Percentiles rank a stretch among this genome's conserved stretches.
These are phyloP conservation scores for Hericium erinaceus DNA, from an alignment of 768 basidiomycete species.

Conservation along the genomic window DNA sequence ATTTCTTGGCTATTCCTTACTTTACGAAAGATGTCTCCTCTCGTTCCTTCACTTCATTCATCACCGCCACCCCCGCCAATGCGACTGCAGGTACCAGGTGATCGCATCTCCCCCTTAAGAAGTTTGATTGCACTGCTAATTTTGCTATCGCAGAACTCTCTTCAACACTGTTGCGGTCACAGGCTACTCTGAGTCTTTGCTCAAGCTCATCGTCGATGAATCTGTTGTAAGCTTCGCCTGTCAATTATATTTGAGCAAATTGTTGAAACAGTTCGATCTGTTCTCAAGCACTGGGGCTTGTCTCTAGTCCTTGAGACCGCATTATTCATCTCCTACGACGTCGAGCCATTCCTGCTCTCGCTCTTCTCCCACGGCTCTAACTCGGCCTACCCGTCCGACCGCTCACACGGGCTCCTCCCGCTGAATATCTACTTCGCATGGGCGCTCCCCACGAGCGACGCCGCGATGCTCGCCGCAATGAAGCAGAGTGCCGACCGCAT, in stretches of 20 bases:
- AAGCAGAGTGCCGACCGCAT: background rate
- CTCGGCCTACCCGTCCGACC: slow-evolving; percentile 14
- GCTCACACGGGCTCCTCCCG: slow-evolving; percentile 10
- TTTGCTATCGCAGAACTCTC: background rate
- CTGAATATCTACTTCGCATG: slow-evolving; percentile 11
- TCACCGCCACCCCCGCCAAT: background rate
- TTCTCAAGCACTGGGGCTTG: background rate
- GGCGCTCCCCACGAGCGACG: background rate
- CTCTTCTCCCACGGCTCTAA: slow-evolving; percentile 2
- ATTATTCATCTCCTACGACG: slow-evolving; percentile 1
- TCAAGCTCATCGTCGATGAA: background rate
- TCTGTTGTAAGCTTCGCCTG: background rate
- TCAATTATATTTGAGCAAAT: background rate
- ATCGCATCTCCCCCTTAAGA: background rate
- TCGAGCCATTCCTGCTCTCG: slow-evolving; percentile 8
- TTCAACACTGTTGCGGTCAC: background rate
- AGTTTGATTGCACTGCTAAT: background rate
- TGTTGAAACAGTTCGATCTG: background rate
- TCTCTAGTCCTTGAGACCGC: background rate
- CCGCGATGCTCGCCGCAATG: background rate
- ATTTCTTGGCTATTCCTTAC: slow-evolving; percentile 6
- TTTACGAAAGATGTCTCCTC: background rate
- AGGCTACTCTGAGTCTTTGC: background rate
- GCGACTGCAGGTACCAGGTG: background rate
- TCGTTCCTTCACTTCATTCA: slow-evolving; percentile 1